Base-by-base conservation (phyloP, 1,284 basidiomycete genomes). In the Phellopilus nigrolimitatus region DNA sequence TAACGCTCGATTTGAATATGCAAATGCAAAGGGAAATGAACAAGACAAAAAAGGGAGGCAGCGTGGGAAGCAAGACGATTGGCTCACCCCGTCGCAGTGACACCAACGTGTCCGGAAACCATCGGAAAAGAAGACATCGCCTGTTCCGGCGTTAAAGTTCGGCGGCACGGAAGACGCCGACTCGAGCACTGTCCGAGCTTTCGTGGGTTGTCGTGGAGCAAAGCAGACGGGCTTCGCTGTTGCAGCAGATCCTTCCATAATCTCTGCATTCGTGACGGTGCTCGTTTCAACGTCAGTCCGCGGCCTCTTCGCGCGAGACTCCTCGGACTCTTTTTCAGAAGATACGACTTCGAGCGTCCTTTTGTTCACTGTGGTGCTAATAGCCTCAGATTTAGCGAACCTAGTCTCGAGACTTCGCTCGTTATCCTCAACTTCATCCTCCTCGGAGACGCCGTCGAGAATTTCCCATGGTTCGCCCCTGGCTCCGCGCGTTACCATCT, bases 71-170 rank as follows among this genome's bases (percentile, higher is more conserved):
- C 27, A 46, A 13, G 47, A 41, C 36, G 22, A 36, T 36, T 55
- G 15, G 66, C 78, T 63, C 55, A 85, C 84, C 37, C 68, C 65
- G 47, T 68, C 60, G 59, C 88, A 91, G 40, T 70, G 76, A 65
- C 88, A 91, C 88, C 85, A 90, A 15, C 82, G 74, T 43, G 78
- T 69, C 53, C 84, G 76, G 68, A 82, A 91, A 15, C 79, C 81
- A 17, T 82, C 78, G 0, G 78, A 79, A 41, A 90, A 67, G 65
- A 90, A 90, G 22, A 89, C 63, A 59, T 90, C 88, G 0, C 85
- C 84, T 1, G 73, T 65, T 19, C 84, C 79, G 1, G 64, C 47
- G 39, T 43, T 46, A 39, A 46, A 49, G 24, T 50, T 51, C 31
- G 49, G n/a, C 31, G 42, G 30, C 15, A 30, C 41, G 17, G 24